Evolutionary conservation across 768 basidiomycete genomes (phyloP), one percentile per base, ranked within the genome.

Genomic region (Serendipita sp.): DNA sequence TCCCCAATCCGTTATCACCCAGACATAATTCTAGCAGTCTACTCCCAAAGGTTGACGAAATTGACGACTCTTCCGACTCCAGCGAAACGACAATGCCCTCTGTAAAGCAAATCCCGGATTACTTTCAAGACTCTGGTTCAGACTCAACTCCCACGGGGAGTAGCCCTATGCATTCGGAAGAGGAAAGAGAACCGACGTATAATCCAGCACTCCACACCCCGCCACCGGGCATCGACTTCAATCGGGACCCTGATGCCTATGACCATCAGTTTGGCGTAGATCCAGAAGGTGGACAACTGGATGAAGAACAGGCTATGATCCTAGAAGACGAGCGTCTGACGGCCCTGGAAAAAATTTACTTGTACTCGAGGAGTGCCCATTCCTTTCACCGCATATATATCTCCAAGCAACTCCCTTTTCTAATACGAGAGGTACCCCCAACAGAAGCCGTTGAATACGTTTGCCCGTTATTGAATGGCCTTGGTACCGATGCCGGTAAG

Each of bases 381-480:
- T 74, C 77, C 36, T 82, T 83, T 66, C 84, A 84, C 70, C 81
- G 90, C 44, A 81, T 89, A 45, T 95, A 86, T 76, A 93, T 98
- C 71, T 83, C 88, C 0, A 86, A 87, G 70, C 83, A 87, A 44
- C 81, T 97, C 41, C 86, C 88, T n/a, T 78, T 83, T 2, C 85
- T 88, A 74, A 81, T 97, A 38, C 71, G 74, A 16, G 77, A 85
- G 54, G 87, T 96, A 63, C 79, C 87, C 16, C 87, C 94, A 2
- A 82, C 83, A 64, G 94, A 98, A 68, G 91, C 91, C 3, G 85
- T 91, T 69, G 89, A 92, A 73, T 98, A 95, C 71, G 90, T 98
- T 65, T 76, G 95, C 18, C 94, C 94, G 0, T 81, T 96, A n/a
- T 80, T 98, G 65, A 86, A 82, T 62, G 82, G 81, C 47, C 82